Percentiles rank a stretch among this genome's conserved stretches.
These are phyloP conservation scores for Skeletonema potamos DNA, from an alignment of 108 stramenopile genomes.

Conservation along the genomic window DNA sequence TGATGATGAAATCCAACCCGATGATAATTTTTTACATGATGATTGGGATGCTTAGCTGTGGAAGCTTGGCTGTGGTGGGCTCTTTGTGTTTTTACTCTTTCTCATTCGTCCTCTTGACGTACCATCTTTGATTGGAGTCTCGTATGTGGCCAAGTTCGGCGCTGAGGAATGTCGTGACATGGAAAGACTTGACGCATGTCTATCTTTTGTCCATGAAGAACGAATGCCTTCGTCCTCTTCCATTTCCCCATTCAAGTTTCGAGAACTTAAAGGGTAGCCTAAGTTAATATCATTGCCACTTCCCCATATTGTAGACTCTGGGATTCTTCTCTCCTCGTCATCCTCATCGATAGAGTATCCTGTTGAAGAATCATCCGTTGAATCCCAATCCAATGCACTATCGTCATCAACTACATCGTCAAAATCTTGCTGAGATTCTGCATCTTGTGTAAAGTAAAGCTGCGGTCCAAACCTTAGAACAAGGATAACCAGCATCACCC, in stretches of 20 bases:
- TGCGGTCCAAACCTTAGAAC: slow-evolving; percentile 27
- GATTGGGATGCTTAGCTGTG: not conserved
- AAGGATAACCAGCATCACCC: slow-evolving; percentile 19
- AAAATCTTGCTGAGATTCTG: slow-evolving; percentile 19
- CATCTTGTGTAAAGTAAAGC: slow-evolving; percentile 20
- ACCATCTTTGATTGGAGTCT: slow-evolving; percentile 16
- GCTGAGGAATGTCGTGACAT: slow-evolving; percentile 16
- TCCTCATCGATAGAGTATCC: slow-evolving; percentile 2
- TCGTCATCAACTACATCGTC: slow-evolving; percentile 10
- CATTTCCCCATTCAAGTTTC: not conserved
- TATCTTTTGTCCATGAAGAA: not conserved
- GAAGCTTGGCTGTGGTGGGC: not conserved
- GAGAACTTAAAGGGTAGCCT: not conserved
- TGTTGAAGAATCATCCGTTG: slow-evolving; percentile 18
- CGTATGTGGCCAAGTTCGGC: slow-evolving; percentile 16
- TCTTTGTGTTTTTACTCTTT: not conserved
- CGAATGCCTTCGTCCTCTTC: not conserved
- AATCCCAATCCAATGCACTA: slow-evolving; percentile 11
- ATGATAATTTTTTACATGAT: not conserved
- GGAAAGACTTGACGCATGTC: not conserved
- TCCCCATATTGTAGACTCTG: not conserved
- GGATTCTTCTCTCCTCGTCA: not conserved
- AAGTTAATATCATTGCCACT: not conserved
- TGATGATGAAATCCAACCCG: not conserved
- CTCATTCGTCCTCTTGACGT: not conserved